These are phyloP conservation scores for Diplodia sapinea DNA, from an alignment of 2,329 filamentous ascomycete genomes.

Conservation along the genomic window DNA sequence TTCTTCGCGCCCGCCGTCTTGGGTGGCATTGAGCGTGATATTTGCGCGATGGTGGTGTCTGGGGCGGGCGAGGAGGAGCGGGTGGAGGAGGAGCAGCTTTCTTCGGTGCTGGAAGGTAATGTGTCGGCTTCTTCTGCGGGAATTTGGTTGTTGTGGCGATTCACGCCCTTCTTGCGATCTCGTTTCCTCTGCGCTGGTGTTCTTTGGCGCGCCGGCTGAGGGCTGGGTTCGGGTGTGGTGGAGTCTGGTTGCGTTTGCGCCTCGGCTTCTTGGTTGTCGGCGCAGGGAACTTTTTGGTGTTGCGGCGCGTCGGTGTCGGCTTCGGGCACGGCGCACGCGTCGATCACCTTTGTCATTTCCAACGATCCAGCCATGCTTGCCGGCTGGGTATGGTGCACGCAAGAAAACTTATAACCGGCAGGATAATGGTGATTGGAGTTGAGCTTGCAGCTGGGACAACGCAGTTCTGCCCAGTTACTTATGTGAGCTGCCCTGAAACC, in stretches of 20 bases:
- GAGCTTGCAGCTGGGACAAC: not conserved
- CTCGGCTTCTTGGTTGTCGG: not conserved
- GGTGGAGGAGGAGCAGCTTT: not conserved
- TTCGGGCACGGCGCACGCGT: constrained; percentile 12
- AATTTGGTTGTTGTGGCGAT: not conserved
- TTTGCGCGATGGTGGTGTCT: not conserved
- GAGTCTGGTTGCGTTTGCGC: not conserved
- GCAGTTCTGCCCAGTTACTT: not conserved
- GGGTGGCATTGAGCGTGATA: not conserved
- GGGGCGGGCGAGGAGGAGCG: not conserved
- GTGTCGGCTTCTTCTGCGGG: not conserved
- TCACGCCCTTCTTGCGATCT: not conserved
- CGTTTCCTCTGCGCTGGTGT: constrained; percentile 9
- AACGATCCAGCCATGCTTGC: constrained; percentile 7
- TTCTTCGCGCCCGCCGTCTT: not conserved
- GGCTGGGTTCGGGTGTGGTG: not conserved
- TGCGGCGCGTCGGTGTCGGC: constrained; percentile 25
- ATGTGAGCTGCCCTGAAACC: not conserved
- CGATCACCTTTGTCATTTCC: constrained; percentile 15
- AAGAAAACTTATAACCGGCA: not conserved
- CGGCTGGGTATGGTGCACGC: too few relatives aligned
- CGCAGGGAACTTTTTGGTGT: constrained; percentile 24
- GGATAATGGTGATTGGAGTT: not conserved
- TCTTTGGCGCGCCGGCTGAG: not conserved
- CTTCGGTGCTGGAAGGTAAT: not conserved